phyloP scores from a whole-genome alignment of 2,329 filamentous ascomycete species.

The Botrytis fabae region DNA sequence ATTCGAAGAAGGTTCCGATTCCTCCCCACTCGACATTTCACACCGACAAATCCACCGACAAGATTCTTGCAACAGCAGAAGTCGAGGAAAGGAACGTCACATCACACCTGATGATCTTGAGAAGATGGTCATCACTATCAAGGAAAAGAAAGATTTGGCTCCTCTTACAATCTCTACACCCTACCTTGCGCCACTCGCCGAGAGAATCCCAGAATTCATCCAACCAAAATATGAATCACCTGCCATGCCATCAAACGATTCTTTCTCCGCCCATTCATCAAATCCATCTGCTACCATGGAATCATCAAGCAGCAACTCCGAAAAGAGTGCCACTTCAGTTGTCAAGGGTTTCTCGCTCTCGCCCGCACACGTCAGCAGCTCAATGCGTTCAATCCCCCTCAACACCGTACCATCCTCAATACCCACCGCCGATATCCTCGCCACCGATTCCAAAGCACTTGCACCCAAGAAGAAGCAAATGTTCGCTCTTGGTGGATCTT shows the following conservation, averaged over 20 bases:
- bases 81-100: constrained; percentile 76
- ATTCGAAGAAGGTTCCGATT: constrained; percentile 49
- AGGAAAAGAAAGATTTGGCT: constrained; percentile 73
- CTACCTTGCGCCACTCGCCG: constrained; percentile 45
- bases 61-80: constrained; percentile 71
- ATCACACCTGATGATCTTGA: constrained; percentile 91
- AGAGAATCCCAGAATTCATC: constrained; percentile 15
- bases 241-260: constrained; percentile 37
- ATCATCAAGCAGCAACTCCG: constrained; percentile 34
- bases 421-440: constrained; percentile 54
- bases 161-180: constrained; percentile 48
- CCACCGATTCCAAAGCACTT: constrained; percentile 56
- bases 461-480: constrained; percentile 61
- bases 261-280: constrained; percentile 34
- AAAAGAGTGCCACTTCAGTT: constrained; percentile 57
- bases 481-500: constrained; percentile 50
- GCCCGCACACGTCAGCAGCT: constrained; percentile 70
- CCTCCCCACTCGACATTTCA: constrained; percentile 57
- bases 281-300: constrained; percentile 46
- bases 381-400: constrained; percentile 54
- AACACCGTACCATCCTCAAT: constrained; percentile 42
- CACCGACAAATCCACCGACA: constrained; percentile 66
- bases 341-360: constrained; percentile 90
- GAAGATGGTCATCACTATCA: constrained; percentile 91
- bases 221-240: constrained; percentile 52